Percentiles rank a stretch among this genome's conserved stretches.
phyloP scores from a whole-genome alignment of 2,329 filamentous ascomycete species.

The Nemania sp. region DNA sequence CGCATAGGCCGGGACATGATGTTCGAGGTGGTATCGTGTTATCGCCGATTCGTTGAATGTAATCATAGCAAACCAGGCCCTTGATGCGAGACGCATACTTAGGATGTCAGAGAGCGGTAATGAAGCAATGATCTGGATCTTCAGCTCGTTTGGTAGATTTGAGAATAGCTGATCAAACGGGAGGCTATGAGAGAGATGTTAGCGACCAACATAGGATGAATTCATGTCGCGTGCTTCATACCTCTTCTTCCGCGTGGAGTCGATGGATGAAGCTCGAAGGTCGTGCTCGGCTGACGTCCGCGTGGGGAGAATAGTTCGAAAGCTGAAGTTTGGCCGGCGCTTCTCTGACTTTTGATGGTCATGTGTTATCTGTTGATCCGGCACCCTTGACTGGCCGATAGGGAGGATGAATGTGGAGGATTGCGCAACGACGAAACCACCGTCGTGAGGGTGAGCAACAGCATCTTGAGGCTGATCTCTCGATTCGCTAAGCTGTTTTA shows the following conservation, averaged over 20 bases:
- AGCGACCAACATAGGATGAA: constrained; percentile 4
- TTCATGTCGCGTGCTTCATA: constrained; percentile 30
- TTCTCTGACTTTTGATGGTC: constrained; percentile 50
- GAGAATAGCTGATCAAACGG: constrained; percentile 70
- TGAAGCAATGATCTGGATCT: constrained; percentile 71
- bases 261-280: constrained; percentile 44
- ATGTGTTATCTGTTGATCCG: constrained; percentile 51
- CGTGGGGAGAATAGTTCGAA: constrained; percentile 50
- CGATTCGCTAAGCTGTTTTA: constrained; percentile 66
- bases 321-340: constrained; percentile 50
- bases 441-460: constrained; percentile 44
- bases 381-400: constrained; percentile 52
- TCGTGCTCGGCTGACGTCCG: constrained; percentile 51
- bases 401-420: constrained; percentile 64
- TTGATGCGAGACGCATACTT: constrained; percentile 68
- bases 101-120: constrained; percentile 71
- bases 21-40: constrained; percentile 69
- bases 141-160: constrained; percentile 69
- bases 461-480: constrained; percentile 57
- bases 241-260: constrained; percentile 46
- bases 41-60: constrained; percentile 71
- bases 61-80: constrained; percentile 69
- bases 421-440: constrained; percentile 46
- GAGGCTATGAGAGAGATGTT: constrained; percentile 48
- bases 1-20: constrained; percentile 71